Base-by-base conservation (phyloP, 106 monocot genomes). In the Ottelia alismoides region DNA sequence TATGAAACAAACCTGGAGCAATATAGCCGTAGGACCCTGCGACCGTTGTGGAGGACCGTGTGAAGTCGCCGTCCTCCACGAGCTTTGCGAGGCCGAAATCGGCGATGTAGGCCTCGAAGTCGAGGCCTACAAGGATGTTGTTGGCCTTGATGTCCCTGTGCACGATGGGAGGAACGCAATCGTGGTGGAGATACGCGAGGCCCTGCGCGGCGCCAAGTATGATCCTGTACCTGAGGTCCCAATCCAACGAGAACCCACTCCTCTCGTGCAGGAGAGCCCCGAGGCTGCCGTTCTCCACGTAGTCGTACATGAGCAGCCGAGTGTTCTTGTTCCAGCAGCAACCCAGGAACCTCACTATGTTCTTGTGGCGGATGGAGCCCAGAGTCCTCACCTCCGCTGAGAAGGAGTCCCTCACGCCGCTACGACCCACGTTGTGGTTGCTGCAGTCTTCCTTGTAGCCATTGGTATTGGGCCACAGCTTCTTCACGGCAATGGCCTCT, bases 21-120 rank as follows among this genome's bases (percentile, higher is more conserved):
- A 96, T 96, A 76, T 96, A 96, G 57, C 94, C 94, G 53, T 88
- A 96, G 55, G 94, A 96, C 0, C 94, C 94, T 22, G 94, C 94
- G 28, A 96, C 70, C 2, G 94, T 88, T 45, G 75, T 81, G 1
- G 88, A 88, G 11, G 76, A 94, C 2, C 78, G 46, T 6, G 45
- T 81, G n/a, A 78, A 81, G 31, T 88, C 84, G 1, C 74, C 84
- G 11, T 81, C 84, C 35, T 88, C 75, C 21, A 96, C 84, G 51
- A 96, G 78, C 76, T 88, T 96, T 0, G 94, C 94, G 14, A 96
- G 78, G 18, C 94, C 94, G 50, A 96, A 96, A 49, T 96, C 94
- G 6, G 94, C 88, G 28, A 88, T 82, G 51, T 81, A 88, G 19
- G 94, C 65, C 59, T 88, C 78, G 55, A 88, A 96, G 24, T 96